Evolutionary conservation across 495 filamentous ascomycete genomes (phyloP), one percentile per base, ranked within the genome.

Genomic region (Penicillium silybi): DNA sequence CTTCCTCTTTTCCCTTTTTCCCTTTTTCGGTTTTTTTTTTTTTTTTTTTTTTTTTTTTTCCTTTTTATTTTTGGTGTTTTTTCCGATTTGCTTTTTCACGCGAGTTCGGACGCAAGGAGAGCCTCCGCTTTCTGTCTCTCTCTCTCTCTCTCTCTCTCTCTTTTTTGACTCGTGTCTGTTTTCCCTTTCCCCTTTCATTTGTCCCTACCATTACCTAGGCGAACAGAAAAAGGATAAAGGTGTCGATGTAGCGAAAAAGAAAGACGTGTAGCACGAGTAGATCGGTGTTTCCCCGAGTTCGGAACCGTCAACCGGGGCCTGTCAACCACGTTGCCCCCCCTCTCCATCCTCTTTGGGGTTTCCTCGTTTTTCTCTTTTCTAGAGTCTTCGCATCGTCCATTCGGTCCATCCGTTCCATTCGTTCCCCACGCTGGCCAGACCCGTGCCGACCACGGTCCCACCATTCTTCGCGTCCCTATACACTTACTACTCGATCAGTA

Each of bases 251-350:
- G 26, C 9, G 4, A 29, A 29, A 29, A 3, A 11, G 29, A 32
- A 32, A 1, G 2, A 32, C 9, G 13, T 23, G 29, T 11, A 32
- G 29, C 29, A 13, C 29, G 13, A 32, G 13, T 32, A 32, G 37
- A 13, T 18, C 15, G 37, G 18, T 39, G 37, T 4, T n/a, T 7
- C 9, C 37, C 1, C 37, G 15, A 38, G 7, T 32, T 32, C 29
- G 29, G 29, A 32, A 32, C 29, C 9, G 29, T 32, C 29, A 32
- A 32, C 29, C 29, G 29, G 53, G 58, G 46, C 48, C 55, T 57
- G 55, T 57, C 55, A 57, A 57, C 55, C 55, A 57, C 55, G 55
- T 53, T 53, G 55, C 42, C 47, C 27, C 27, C 11, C 29, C 29
- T n/a, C n/a, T n/a, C n/a, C n/a, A n/a, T n/a, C n/a, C 22, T 32